These are phyloP conservation scores for Euphorbia celastroides DNA, from an alignment of 441 rosid species.

Conservation along the genomic window DNA sequence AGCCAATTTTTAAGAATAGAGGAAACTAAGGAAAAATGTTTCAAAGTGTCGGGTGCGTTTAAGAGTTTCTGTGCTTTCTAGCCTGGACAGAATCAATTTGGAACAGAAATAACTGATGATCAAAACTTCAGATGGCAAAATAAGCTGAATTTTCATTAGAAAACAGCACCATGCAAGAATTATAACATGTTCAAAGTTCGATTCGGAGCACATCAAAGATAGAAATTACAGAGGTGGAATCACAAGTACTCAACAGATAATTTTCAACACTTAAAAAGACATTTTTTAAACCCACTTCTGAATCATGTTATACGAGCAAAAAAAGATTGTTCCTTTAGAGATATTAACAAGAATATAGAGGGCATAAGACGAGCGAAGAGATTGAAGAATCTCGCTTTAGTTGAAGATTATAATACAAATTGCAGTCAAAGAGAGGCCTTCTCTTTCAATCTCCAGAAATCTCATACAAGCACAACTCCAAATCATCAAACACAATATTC, in stretches of 20 bases:
- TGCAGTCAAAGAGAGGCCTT: background rate
- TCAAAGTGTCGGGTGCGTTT: too few species aligned
- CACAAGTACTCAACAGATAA: too few species aligned
- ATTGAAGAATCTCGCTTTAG: too few species aligned
- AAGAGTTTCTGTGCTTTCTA: too few species aligned
- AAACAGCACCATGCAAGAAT: background rate
- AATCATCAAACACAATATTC: conserved; percentile 16
- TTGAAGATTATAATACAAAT: conserved; percentile 2
- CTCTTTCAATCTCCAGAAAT: conserved; percentile 15
- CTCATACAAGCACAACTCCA: conserved; percentile 23
- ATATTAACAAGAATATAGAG: background rate
- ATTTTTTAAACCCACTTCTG: too few species aligned
- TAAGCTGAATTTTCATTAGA: too few species aligned
- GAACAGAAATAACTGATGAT: background rate
- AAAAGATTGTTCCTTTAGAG: background rate
- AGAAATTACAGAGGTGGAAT: too few species aligned
- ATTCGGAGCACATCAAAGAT: too few species aligned
- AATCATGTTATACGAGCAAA: background rate
- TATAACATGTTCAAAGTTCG: background rate
- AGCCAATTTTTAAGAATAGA: too few species aligned
- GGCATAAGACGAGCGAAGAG: background rate
- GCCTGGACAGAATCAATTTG: too few species aligned
- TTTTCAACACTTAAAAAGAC: too few species aligned
- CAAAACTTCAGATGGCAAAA: background rate
- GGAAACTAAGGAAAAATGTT: too few species aligned